Evolutionary conservation across 192 early-diverging fungal species (phyloP).

Genomic region (Backusella australiensis): DNA sequence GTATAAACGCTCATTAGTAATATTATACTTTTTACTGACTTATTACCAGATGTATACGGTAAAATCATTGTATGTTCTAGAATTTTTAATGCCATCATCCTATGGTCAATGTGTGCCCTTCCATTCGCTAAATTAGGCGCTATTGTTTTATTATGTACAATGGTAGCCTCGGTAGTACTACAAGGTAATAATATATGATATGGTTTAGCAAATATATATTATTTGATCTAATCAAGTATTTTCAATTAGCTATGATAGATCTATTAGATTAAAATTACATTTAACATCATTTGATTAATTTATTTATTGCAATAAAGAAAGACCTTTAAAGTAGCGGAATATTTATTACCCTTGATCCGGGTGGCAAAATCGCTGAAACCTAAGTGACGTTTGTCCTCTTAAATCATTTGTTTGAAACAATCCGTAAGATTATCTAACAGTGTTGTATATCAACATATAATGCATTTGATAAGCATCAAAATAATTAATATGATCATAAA

Average conservation of each 20-base stretch:
- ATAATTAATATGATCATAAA: neutral
- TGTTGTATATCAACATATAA: neutral
- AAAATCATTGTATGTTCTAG: slow-evolving; percentile 32
- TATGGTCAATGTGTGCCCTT: slow-evolving; percentile 35
- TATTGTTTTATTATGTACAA: slow-evolving; percentile 21
- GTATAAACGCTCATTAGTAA: neutral
- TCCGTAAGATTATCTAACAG: neutral
- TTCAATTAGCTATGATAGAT: neutral
- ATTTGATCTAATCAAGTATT: neutral
- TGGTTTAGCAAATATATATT: neutral
- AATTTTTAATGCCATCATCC: slow-evolving; percentile 20
- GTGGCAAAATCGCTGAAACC: neutral
- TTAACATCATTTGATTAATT: neutral
- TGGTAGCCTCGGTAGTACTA: slow-evolving; percentile 27
- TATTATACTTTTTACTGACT: neutral
- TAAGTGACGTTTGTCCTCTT: neutral
- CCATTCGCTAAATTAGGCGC: slow-evolving; percentile 30
- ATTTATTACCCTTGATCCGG: neutral
- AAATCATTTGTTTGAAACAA: neutral
- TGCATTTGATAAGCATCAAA: neutral
- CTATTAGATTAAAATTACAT: neutral
- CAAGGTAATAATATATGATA: slow-evolving; percentile 14
- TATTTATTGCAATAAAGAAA: neutral
- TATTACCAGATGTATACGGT: slow-evolving; percentile 24
- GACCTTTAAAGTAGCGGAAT: neutral